A percentile compares a stretch with the other conserved stretches of the same genome.
Conservation (phyloP, 805 yeast genomes). For the Cyberlindnera saturnus region DNA sequence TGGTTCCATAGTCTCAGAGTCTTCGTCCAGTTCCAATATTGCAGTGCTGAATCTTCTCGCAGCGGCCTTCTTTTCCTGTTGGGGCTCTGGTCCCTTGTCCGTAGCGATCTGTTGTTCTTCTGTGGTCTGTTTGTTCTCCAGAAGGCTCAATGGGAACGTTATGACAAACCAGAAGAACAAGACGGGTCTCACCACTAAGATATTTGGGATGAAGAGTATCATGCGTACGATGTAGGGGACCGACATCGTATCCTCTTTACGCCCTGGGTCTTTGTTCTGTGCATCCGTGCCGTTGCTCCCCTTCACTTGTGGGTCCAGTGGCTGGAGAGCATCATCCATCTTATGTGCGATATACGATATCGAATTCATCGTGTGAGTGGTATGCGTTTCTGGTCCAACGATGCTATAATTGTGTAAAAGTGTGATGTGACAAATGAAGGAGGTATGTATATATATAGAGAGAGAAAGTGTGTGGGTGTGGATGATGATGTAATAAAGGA, state of each 20-base stretch:
- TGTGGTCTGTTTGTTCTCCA: slow-evolving; percentile 21
- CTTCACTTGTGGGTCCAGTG: slow-evolving; percentile 1
- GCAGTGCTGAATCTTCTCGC: slow-evolving; percentile 3
- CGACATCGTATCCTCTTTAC: slow-evolving; percentile 1
- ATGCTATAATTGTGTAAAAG: neutral
- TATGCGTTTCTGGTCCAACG: neutral
- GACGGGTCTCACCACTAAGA: slow-evolving; percentile 47
- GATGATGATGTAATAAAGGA: too few species aligned
- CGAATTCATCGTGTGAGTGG: slow-evolving; percentile 19
- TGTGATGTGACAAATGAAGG: neutral
- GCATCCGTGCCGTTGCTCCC: neutral
- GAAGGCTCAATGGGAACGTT: slow-evolving; percentile 48
- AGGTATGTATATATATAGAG: too few species aligned
- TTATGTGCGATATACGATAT: slow-evolving; percentile 22
- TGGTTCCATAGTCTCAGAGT: slow-evolving; percentile 10
- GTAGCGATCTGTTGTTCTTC: slow-evolving; percentile 1
- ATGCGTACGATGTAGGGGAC: slow-evolving; percentile 19
- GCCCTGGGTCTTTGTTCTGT: neutral
- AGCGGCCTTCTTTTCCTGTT: neutral
- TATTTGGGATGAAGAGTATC: slow-evolving; percentile 42
- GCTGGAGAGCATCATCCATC: slow-evolving; percentile 20
- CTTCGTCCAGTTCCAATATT: slow-evolving; percentile 21
- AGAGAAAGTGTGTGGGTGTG: too few species aligned
- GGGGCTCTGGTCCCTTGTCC: neutral
- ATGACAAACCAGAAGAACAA: slow-evolving; percentile 42